These are phyloP conservation scores for Daldinia grandis DNA, from an alignment of 495 filamentous ascomycete genomes.

Conservation along the genomic window DNA sequence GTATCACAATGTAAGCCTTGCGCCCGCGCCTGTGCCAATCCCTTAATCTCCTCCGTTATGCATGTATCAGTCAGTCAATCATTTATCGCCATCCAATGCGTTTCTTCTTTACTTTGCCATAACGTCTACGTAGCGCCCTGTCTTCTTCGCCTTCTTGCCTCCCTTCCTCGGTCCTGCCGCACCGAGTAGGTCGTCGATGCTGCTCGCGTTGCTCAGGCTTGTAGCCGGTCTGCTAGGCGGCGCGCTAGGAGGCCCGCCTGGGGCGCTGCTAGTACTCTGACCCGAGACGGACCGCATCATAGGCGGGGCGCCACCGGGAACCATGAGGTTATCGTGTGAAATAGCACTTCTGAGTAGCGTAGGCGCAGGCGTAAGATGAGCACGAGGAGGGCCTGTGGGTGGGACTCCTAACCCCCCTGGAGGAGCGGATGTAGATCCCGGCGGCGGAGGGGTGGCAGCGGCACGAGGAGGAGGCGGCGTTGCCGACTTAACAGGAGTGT, in stretches of 20 bases:
- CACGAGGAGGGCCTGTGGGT: constrained; percentile 47
- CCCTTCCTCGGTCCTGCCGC: constrained; percentile 72
- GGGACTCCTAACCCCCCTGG: constrained; percentile 46
- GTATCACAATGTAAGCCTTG: not conserved
- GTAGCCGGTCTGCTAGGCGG: constrained; percentile 67
- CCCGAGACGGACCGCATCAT: constrained; percentile 57
- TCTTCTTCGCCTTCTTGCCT: constrained; percentile 78
- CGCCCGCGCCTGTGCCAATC: constrained; percentile 2
- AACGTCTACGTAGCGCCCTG: constrained; percentile 87
- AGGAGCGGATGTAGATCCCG: constrained; percentile 37
- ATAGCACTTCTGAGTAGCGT: constrained; percentile 36
- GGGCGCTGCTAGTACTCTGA: constrained; percentile 48
- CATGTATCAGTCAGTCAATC: not conserved
- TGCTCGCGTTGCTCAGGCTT: constrained; percentile 79
- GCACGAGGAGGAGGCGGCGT: constrained; percentile 62
- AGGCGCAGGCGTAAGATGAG: constrained; percentile 40
- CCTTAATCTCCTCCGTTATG: not conserved
- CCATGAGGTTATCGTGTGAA: constrained; percentile 38
- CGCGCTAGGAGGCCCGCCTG: constrained; percentile 47
- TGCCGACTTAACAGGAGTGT: constrained; percentile 54
- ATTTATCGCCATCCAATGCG: not conserved
- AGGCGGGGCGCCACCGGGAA: constrained; percentile 49
- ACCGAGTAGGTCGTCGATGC: constrained; percentile 85
- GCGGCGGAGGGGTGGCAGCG: constrained; percentile 46
- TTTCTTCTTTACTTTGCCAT: constrained; percentile 68